Base-by-base conservation (phyloP, 306 rosid genomes). In the Cotoneaster glaucophyllus region DNA sequence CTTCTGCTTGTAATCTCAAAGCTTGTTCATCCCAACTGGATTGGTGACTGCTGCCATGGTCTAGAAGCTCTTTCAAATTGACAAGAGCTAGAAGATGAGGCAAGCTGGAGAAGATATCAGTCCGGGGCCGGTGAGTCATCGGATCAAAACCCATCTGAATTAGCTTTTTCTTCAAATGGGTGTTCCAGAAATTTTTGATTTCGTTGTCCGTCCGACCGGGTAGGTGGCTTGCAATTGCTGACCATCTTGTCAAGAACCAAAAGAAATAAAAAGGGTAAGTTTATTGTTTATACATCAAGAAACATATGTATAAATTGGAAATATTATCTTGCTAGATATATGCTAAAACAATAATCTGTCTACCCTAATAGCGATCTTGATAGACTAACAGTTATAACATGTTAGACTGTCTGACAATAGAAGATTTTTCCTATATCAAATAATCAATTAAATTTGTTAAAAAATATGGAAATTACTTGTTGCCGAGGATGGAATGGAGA, bases 141-240 rank as follows among this genome's bases (percentile, higher is more conserved):
- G 91, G 91, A 71, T 88, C 91, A 71, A 74, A 85, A 15, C 91
- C 91, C 91, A 85, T 88, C 66, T 85, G 91, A 74, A 88, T 88
- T 17, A 88, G 86, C 80, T 88, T 88, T 62, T 85, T 88, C 83
- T 85, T 88, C 69, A 88, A 64, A 71, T 88, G 91, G 67, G 91
- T 88, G 65, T 88, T 88, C 91, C 91, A 85, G 76, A 87, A 87
- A 69, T 87, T 87, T 78, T 87, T 87, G 12, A 87, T 87, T 68
- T 87, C 91, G 54, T 88, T 88, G 63, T 88, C 91, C 3, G 92
- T 88, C 70, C 92, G 77, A n/a, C 92, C 92, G 0, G 92, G 89
- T 58, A 88, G 83, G 85, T 85, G 89, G 61, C 86, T 73, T 22
- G 92, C 89, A 77, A 88, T 88, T 65, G 92, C 89, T 73, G 92